A percentile compares a stretch with the other conserved stretches of the same genome.
Conservation (phyloP, 495 filamentous ascomycete species). For the Baudoinia panamericana region DNA sequence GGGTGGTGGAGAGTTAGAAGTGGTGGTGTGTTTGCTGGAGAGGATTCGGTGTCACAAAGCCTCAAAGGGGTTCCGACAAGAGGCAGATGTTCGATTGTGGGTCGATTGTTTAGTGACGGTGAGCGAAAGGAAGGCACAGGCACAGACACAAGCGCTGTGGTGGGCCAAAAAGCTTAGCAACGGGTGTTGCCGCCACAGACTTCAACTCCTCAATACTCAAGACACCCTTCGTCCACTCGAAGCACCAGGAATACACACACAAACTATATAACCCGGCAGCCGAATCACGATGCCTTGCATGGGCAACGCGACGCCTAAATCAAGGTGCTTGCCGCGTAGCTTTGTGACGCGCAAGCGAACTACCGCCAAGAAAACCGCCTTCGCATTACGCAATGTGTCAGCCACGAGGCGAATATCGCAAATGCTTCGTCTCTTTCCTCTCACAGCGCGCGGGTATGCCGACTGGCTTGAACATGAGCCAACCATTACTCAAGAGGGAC, state of each 20-base stretch:
- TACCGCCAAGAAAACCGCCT: slow-evolving; percentile 7
- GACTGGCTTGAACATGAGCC: too few relatives aligned
- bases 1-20: slow-evolving; percentile 27
- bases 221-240: too few relatives aligned
- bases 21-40: slow-evolving; percentile 14
- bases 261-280: too few relatives aligned
- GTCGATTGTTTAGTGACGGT: slow-evolving; percentile 24
- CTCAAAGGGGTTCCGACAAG: slow-evolving; percentile 14
- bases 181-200: background rate
- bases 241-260: too few relatives aligned
- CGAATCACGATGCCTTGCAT: too few relatives aligned
- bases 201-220: too few relatives aligned
- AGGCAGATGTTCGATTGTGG: slow-evolving; percentile 18
- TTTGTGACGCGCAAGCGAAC: too few relatives aligned
- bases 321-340: too few relatives aligned
- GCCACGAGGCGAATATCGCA: too few relatives aligned
- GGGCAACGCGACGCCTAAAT: background rate
- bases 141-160: background rate
- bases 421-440: too few relatives aligned
- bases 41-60: slow-evolving; percentile 17
- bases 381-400: slow-evolving; percentile 9
- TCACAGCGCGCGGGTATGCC: too few relatives aligned
- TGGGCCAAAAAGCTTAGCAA: background rate
- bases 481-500: too few relatives aligned
- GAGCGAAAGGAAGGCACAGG: slow-evolving; percentile 19